Percentiles rank a stretch among this genome's conserved stretches.
phyloP scores from a whole-genome alignment of 345 rosid genomes.

The Gossypium australe region DNA sequence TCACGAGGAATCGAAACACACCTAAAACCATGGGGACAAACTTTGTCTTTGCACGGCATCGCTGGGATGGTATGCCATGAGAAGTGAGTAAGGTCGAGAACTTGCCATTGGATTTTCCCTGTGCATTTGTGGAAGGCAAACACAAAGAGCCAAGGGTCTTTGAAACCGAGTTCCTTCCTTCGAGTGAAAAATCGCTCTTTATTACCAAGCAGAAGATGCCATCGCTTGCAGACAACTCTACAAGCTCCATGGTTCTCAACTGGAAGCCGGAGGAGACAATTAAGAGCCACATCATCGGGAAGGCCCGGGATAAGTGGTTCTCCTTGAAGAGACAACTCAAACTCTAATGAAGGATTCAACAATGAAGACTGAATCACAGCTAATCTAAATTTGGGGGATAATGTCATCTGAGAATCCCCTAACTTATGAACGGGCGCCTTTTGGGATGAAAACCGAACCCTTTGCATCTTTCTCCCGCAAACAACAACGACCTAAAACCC shows the following conservation, averaged over 20 bases:
- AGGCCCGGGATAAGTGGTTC: slow-evolving; percentile 81
- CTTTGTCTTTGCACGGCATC: slow-evolving; percentile 87
- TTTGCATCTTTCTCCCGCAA: slow-evolving; percentile 51
- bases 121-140: slow-evolving; percentile 74
- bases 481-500: background rate
- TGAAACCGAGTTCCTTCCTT: slow-evolving; percentile 65
- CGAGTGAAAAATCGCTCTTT: slow-evolving; percentile 67
- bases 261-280: slow-evolving; percentile 76
- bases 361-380: slow-evolving; percentile 53
- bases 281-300: slow-evolving; percentile 80
- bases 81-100: slow-evolving; percentile 60
- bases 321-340: slow-evolving; percentile 43
- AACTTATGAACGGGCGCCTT: slow-evolving; percentile 77
- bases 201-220: slow-evolving; percentile 64
- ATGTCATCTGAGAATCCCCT: slow-evolving; percentile 84
- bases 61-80: slow-evolving; percentile 83
- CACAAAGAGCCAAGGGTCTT: slow-evolving; percentile 89
- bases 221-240: slow-evolving; percentile 71
- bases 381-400: slow-evolving; percentile 84
- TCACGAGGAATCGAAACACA: slow-evolving; percentile 57
- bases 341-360: slow-evolving; percentile 45
- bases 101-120: slow-evolving; percentile 86
- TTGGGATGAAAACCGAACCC: slow-evolving; percentile 73
- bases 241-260: slow-evolving; percentile 60
- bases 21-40: slow-evolving; percentile 78